These are phyloP conservation scores for Globisporangium splendens DNA, from an alignment of 352 stramenopile species.

Conservation along the genomic window DNA sequence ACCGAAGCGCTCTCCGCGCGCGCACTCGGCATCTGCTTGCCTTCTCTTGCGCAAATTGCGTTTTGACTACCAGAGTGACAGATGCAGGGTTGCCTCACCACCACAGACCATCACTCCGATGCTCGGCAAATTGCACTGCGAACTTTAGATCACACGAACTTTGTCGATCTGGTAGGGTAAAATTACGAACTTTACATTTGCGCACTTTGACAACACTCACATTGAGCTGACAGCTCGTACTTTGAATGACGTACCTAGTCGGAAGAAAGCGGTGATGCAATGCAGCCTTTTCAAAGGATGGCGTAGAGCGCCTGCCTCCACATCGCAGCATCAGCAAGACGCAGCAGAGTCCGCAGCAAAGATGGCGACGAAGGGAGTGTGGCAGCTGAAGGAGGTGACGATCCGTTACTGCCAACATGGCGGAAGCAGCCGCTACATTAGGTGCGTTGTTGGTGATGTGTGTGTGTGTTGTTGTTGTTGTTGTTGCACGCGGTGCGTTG, in stretches of 20 bases:
- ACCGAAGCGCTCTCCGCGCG: neutral
- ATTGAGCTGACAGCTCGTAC: too few relatives aligned
- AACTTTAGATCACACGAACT: neutral
- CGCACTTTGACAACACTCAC: neutral
- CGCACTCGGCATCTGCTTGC: conserved; percentile 5
- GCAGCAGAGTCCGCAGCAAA: neutral
- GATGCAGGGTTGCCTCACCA: neutral
- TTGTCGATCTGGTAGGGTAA: neutral
- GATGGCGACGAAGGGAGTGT: conserved; percentile 77
- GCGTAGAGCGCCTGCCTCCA: neutral
- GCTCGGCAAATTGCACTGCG: neutral
- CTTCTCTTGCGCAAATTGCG: conserved; percentile 6
- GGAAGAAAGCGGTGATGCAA: too few relatives aligned
- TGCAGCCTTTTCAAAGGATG: neutral
- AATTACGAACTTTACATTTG: neutral
- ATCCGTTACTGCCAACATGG: conserved; percentile 80
- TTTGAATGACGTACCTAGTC: too few relatives aligned
- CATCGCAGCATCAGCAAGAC: conserved; percentile 8
- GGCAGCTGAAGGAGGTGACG: conserved; percentile 77
- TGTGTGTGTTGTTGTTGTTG: neutral
- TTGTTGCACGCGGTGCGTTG: neutral
- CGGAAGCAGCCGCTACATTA: conserved; percentile 74
- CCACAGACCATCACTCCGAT: neutral
- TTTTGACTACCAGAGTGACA: neutral
- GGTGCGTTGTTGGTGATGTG: conserved; percentile 20